phyloP scores from a whole-genome alignment of 2,329 filamentous ascomycete genomes.

The Colletotrichum sp. region DNA sequence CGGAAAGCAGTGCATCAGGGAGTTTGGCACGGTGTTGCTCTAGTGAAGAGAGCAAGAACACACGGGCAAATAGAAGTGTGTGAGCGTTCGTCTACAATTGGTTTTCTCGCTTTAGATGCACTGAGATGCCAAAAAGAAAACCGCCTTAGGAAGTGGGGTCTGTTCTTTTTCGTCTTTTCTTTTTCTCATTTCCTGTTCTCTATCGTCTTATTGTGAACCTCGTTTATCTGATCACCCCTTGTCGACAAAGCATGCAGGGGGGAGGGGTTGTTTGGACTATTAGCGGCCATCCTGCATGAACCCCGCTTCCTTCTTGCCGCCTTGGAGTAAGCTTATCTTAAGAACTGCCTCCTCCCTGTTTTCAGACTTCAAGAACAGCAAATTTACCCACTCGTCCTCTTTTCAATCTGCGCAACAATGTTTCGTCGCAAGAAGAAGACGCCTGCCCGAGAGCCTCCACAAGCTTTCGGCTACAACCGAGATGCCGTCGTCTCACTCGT shows the following conservation, averaged over 20 bases:
- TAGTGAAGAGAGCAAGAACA: background rate
- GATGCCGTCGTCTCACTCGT: background rate
- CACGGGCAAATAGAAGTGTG: background rate
- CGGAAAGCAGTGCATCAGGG: background rate
- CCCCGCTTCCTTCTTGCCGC: background rate
- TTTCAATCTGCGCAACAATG: background rate
- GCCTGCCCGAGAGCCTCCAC: background rate
- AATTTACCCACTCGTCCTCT: background rate
- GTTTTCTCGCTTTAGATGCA: background rate
- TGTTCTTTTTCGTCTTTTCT: background rate
- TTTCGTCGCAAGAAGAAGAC: background rate
- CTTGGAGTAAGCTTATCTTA: background rate
- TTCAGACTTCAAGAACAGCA: background rate
- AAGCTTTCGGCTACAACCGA: background rate
- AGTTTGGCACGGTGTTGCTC: background rate
- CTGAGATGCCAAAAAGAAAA: background rate
- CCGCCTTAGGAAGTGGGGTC: background rate
- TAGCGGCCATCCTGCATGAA: background rate
- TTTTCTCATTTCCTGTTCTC: background rate
- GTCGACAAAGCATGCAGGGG: background rate
- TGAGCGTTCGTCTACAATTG: background rate
- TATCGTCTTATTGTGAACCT: background rate
- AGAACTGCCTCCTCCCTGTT: background rate
- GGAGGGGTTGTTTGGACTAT: background rate
- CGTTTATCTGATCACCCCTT: background rate